Conservation (phyloP, 2,329 filamentous ascomycete species). For the Ophiocordyceps camponoti-floridani region DNA sequence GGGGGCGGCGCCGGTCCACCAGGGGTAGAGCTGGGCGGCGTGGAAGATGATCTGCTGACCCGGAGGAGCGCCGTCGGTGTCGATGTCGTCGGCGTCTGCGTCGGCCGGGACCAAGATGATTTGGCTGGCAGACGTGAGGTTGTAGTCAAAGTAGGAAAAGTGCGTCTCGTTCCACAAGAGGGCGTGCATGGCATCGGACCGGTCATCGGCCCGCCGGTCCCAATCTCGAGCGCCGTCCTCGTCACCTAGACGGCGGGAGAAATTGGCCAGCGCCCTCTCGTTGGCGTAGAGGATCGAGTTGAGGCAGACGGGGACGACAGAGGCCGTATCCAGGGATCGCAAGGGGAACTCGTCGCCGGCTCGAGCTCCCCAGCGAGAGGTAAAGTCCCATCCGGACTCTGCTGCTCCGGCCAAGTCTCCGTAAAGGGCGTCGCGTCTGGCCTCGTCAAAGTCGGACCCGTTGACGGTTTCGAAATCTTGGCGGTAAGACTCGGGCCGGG, state of each 20-base stretch:
- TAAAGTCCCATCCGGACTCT: constrained; percentile 50
- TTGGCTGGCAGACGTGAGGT: constrained; percentile 38
- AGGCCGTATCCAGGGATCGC: constrained; percentile 39
- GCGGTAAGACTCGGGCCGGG: constrained; percentile 47
- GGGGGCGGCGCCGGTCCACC: constrained; percentile 50
- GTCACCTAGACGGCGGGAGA: constrained; percentile 33
- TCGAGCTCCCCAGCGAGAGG: constrained; percentile 35
- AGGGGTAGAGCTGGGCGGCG: constrained; percentile 45
- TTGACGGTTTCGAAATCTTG: constrained; percentile 53
- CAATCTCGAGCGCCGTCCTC: constrained; percentile 28
- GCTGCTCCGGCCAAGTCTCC: constrained; percentile 46
- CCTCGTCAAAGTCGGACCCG: constrained; percentile 28
- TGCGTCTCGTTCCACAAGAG: constrained; percentile 47
- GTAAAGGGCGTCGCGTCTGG: constrained; percentile 34
- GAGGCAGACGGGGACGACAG: constrained; percentile 45
- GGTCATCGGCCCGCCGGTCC: constrained; percentile 26
- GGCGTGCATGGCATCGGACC: constrained; percentile 43
- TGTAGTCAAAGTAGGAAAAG: constrained; percentile 52
- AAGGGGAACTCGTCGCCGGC: constrained; percentile 48
- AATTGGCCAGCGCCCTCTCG: constrained; percentile 36
- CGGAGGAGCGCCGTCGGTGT: constrained; percentile 24
- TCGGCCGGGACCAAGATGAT: constrained; percentile 35
- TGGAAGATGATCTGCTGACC: constrained; percentile 40
- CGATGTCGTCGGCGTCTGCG: constrained; percentile 15
- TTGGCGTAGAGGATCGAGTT: constrained; percentile 53